Percentiles rank a stretch among this genome's conserved stretches.
Evolutionary conservation across 208 protist genomes (phyloP).

Genomic region (Blastocrithidia nonstop): DNA sequence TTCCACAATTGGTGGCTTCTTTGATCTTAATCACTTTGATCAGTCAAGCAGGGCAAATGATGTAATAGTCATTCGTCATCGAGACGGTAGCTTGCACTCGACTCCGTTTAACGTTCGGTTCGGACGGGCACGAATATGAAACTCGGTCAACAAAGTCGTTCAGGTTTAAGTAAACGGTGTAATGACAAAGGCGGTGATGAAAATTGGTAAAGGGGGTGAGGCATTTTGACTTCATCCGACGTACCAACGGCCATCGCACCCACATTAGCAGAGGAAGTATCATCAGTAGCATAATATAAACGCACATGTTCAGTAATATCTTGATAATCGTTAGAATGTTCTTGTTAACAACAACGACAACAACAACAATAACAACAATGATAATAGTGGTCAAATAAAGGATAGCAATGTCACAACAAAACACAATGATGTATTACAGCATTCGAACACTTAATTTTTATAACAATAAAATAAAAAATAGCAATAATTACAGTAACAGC

Average conservation of each 20-base stretch:
- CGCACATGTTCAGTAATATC: too few species aligned
- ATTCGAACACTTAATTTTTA: too few species aligned
- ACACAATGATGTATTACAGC: too few species aligned
- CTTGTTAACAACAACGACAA: not conserved
- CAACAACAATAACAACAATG: not conserved
- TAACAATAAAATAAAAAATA: too few species aligned
- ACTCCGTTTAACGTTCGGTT: slow-evolving; percentile 97
- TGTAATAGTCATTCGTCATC: slow-evolving; percentile 92
- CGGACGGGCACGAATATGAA: slow-evolving; percentile 87
- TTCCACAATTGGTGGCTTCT: slow-evolving; percentile 44
- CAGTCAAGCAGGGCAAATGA: slow-evolving; percentile 91
- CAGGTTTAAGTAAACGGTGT: slow-evolving; percentile 90
- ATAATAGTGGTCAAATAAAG: too few species aligned
- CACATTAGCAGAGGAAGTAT: not conserved
- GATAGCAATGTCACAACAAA: too few species aligned
- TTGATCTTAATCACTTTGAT: slow-evolving; percentile 72
- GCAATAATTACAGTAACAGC: too few species aligned
- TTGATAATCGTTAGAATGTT: not conserved
- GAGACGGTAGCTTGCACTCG: slow-evolving; percentile 84
- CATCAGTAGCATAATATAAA: not conserved
- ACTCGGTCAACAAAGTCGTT: slow-evolving; percentile 82
- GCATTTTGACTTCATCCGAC: slow-evolving; percentile 86
- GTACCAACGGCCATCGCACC: slow-evolving; percentile 8
- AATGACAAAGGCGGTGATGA: slow-evolving; percentile 85
- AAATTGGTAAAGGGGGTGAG: slow-evolving; percentile 88